Percentiles rank a stretch among this genome's conserved stretches.
phyloP scores from a whole-genome alignment of 352 stramenopile species.

The Thraustochytrium sp. region DNA sequence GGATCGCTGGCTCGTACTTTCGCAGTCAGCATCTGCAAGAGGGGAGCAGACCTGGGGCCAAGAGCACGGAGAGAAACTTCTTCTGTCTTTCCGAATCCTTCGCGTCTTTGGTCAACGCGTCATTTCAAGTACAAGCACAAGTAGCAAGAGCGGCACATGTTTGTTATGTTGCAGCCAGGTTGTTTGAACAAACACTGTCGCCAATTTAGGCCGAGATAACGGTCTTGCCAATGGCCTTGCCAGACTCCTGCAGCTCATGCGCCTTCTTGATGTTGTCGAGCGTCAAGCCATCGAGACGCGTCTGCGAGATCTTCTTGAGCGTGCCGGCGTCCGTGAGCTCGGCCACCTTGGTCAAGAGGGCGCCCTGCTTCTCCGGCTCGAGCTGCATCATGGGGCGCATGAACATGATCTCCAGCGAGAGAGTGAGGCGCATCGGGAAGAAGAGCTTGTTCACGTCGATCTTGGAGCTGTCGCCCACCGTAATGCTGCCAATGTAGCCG shows the following conservation, averaged over 20 bases:
- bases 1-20: too few relatives aligned
- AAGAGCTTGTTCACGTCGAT: constrained; percentile 14
- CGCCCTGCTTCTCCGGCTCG: neutral
- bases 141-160: neutral
- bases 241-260: constrained; percentile 8
- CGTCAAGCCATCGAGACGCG: neutral
- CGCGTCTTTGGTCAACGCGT: too few relatives aligned
- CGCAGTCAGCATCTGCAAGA: too few relatives aligned
- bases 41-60: too few relatives aligned
- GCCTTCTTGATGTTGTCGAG: neutral
- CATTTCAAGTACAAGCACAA: too few relatives aligned
- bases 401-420: neutral
- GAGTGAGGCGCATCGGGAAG: constrained; percentile 7
- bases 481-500: neutral
- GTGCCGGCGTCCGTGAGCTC: neutral
- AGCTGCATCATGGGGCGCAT: neutral
- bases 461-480: constrained; percentile 6
- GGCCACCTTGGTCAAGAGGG: neutral
- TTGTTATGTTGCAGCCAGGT: neutral
- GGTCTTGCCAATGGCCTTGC: constrained; percentile 16
- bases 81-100: too few relatives aligned
- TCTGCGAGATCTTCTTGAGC: neutral
- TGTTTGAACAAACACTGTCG: neutral
- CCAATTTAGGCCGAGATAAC: neutral
- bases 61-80: too few relatives aligned